A percentile compares a stretch with the other conserved stretches of the same genome.
Evolutionary conservation across 441 rosid species (phyloP).

Genomic region (Eutrema salsugineum): DNA sequence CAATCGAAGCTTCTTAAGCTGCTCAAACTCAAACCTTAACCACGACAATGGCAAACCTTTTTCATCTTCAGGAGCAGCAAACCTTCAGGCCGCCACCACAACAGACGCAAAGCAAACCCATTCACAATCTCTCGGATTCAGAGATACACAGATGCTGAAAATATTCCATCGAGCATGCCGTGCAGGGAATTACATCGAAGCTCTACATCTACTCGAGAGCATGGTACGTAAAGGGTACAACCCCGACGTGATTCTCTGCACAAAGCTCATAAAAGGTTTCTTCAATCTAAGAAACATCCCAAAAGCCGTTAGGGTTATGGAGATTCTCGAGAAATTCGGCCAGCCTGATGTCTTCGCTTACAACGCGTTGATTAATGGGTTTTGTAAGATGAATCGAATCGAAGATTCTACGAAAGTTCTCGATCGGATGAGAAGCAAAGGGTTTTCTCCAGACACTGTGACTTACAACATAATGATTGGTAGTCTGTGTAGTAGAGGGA

Average conservation of each 20-base stretch:
- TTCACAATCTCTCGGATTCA: conserved; percentile 44
- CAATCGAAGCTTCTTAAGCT: conserved; percentile 20
- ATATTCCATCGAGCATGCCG: conserved; percentile 53
- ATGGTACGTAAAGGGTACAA: conserved; percentile 56
- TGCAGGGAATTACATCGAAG: conserved; percentile 55
- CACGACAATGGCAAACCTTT: conserved; percentile 19
- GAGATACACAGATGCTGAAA: conserved; percentile 53
- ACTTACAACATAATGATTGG: conserved; percentile 84
- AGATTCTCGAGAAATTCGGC: conserved; percentile 66
- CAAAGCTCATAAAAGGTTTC: conserved; percentile 75
- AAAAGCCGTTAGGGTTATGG: conserved; percentile 71
- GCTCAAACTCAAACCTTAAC: conserved; percentile 27
- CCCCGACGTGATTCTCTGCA: conserved; percentile 68
- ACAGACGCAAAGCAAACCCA: conserved; percentile 45
- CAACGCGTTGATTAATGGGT: conserved; percentile 76
- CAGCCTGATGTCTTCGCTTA: conserved; percentile 74
- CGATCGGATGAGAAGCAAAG: conserved; percentile 65
- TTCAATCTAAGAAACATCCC: conserved; percentile 49
- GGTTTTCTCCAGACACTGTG: conserved; percentile 66
- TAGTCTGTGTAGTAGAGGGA: conserved; percentile 63
- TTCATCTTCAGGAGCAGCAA: conserved; percentile 24
- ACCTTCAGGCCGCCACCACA: conserved; percentile 27
- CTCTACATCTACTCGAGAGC: conserved; percentile 69
- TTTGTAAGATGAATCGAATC: conserved; percentile 61
- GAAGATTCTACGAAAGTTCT: conserved; percentile 53